These are phyloP conservation scores for Neonectria coccinea DNA, from an alignment of 2,329 filamentous ascomycete species.

Conservation along the genomic window DNA sequence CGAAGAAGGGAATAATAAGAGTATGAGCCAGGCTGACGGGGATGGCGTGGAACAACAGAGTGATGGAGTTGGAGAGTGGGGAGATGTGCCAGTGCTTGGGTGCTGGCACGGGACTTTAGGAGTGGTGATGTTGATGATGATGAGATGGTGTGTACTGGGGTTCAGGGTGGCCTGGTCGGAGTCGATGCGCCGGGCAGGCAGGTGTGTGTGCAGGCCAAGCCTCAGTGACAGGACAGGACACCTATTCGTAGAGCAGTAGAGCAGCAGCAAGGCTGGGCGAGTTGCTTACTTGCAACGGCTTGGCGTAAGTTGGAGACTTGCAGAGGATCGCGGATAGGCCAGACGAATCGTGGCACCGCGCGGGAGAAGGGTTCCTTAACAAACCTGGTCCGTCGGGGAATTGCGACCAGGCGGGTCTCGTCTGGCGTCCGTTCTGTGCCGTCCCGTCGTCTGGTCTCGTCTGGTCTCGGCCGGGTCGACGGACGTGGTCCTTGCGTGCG, in stretches of 20 bases:
- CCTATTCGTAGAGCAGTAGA: background rate
- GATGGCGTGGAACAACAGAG: background rate
- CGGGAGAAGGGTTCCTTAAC: conserved; percentile 1
- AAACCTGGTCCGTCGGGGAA: background rate
- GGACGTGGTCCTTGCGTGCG: background rate
- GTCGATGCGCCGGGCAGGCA: conserved; percentile 2
- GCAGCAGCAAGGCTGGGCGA: background rate
- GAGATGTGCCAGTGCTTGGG: conserved; percentile 11
- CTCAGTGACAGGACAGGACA: too few relatives aligned
- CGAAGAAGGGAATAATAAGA: background rate
- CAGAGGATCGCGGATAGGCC: conserved; percentile 16
- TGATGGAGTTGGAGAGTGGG: background rate
- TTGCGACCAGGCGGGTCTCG: conserved; percentile 7
- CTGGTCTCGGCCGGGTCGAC: conserved; percentile 14
- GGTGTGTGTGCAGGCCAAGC: background rate
- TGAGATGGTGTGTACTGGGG: conserved; percentile 2
- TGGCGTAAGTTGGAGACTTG: background rate
- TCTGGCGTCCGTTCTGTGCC: background rate
- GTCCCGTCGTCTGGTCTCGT: conserved; percentile 8
- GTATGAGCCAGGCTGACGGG: background rate
- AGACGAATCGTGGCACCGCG: conserved; percentile 20
- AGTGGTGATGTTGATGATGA: conserved; percentile 3
- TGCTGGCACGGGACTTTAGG: background rate
- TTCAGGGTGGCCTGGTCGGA: background rate
- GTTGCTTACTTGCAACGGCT: background rate